phyloP scores from a whole-genome alignment of 2,329 filamentous ascomycete genomes.

The Shiraia sp. region DNA sequence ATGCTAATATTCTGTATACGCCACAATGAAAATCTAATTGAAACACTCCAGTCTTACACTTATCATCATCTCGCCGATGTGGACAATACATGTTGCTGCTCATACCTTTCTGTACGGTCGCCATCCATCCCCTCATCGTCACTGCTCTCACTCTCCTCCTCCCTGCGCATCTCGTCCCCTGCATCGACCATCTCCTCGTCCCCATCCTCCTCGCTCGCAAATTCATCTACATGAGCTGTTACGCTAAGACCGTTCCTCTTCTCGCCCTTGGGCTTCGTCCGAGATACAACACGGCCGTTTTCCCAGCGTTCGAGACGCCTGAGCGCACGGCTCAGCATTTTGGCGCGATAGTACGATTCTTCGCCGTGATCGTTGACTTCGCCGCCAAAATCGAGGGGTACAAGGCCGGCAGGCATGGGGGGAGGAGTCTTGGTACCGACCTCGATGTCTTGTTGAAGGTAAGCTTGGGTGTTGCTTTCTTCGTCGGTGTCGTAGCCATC shows the following conservation, averaged over 20 bases:
- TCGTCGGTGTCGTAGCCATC: constrained; percentile 54
- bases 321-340: constrained; percentile 65
- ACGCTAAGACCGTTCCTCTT: constrained; percentile 4
- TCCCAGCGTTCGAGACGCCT: constrained; percentile 74
- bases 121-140: constrained; percentile 22
- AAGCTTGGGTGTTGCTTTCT: constrained; percentile 27
- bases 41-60: too few species aligned
- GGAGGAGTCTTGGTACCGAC: constrained; percentile 35
- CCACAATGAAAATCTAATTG: too few species aligned
- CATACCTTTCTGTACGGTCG: constrained; percentile 11
- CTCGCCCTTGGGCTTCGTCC: constrained; percentile 28
- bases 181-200: constrained; percentile 34
- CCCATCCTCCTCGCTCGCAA: constrained; percentile 6
- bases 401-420: constrained; percentile 57
- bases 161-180: constrained; percentile 18
- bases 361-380: constrained; percentile 79
- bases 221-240: constrained; percentile 4
- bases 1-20: too few species aligned
- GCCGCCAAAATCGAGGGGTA: constrained; percentile 55
- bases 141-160: constrained; percentile 8
- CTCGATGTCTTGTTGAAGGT: constrained; percentile 45
- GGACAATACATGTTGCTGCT: constrained; percentile 5
- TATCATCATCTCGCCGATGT: too few species aligned
- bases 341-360: constrained; percentile 68
- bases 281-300: constrained; percentile 35